A percentile compares a stretch with the other conserved stretches of the same genome.
Evolutionary conservation across 106 monocot species (phyloP).

Genomic region (Dioscorea dumetorum): DNA sequence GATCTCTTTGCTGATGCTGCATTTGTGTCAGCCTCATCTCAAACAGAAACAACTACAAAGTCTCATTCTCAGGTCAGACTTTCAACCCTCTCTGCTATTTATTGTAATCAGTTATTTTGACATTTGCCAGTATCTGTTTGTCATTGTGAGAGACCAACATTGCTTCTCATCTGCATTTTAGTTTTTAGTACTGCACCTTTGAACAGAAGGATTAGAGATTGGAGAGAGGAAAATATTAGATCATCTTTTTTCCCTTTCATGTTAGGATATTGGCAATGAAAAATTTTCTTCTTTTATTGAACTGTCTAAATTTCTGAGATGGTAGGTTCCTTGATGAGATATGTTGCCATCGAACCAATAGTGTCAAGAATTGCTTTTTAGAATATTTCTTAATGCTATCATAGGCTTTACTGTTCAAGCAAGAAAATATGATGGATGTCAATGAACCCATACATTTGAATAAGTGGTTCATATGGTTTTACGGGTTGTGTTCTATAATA

Average conservation of each 20-base stretch:
- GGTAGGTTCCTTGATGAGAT: too few relatives aligned
- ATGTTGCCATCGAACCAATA: too few relatives aligned
- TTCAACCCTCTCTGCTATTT: neutral
- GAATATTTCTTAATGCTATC: too few relatives aligned
- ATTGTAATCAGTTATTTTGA: neutral
- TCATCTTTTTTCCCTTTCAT: neutral
- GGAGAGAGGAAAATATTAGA: neutral
- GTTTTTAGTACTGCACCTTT: neutral
- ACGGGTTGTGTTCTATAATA: too few relatives aligned
- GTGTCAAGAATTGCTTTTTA: too few relatives aligned
- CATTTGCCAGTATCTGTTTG: too few relatives aligned
- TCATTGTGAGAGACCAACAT: neutral
- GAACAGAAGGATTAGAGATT: neutral
- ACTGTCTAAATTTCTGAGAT: too few relatives aligned
- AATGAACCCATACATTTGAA: too few relatives aligned
- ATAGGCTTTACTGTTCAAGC: too few relatives aligned
- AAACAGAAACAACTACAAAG: constrained; percentile 11
- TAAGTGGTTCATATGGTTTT: too few relatives aligned
- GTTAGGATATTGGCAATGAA: neutral
- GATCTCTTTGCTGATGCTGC: constrained; percentile 84
- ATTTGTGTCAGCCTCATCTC: constrained; percentile 36
- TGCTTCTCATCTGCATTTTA: neutral
- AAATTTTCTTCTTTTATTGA: too few relatives aligned
- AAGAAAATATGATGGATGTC: too few relatives aligned
- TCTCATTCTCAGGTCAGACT: constrained; percentile 40